Evolutionary conservation across 305 asterid genomes (phyloP).

Genomic region (Fraxinus albicans): DNA sequence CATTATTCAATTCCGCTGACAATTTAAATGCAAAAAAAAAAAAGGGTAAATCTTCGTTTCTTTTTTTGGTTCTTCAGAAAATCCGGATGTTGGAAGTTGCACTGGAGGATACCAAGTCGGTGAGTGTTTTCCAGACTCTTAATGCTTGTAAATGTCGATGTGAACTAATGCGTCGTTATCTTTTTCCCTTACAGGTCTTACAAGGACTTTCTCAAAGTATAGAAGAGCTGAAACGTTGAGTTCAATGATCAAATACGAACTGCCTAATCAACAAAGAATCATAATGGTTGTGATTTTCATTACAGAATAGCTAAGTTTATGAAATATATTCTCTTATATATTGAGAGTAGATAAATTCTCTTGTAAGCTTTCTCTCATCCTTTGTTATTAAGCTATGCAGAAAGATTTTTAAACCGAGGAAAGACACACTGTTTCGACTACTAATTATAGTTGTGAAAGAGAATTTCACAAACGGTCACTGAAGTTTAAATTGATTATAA

Average conservation of each 20-base stretch:
- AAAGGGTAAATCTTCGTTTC: not conserved
- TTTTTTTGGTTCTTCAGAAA: conserved; percentile 38
- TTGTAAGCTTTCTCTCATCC: not conserved
- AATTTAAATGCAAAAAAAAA: not conserved
- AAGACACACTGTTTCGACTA: not conserved
- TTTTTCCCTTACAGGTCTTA: conserved; percentile 40
- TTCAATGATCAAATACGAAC: conserved; percentile 6
- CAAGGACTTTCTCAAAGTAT: conserved; percentile 47
- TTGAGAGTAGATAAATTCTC: not conserved
- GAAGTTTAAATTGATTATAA: no score
- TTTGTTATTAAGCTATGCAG: not conserved
- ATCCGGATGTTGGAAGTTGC: conserved; percentile 52
- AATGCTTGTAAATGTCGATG: not conserved
- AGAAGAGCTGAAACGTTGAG: conserved; percentile 46
- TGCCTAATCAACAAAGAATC: not conserved
- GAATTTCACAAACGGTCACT: no score
- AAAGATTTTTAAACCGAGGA: no score
- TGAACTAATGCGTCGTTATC: not conserved
- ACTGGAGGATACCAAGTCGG: conserved; percentile 52
- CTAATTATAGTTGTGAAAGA: not conserved
- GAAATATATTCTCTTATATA: not conserved
- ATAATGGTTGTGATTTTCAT: not conserved
- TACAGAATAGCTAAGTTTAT: not conserved
- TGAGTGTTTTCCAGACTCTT: conserved; percentile 24
- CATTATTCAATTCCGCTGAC: not conserved